Percentiles rank a stretch among this genome's conserved stretches.
Evolutionary conservation across 2,329 filamentous ascomycete genomes (phyloP).

Genomic region (Aspergillus transmontanensis): DNA sequence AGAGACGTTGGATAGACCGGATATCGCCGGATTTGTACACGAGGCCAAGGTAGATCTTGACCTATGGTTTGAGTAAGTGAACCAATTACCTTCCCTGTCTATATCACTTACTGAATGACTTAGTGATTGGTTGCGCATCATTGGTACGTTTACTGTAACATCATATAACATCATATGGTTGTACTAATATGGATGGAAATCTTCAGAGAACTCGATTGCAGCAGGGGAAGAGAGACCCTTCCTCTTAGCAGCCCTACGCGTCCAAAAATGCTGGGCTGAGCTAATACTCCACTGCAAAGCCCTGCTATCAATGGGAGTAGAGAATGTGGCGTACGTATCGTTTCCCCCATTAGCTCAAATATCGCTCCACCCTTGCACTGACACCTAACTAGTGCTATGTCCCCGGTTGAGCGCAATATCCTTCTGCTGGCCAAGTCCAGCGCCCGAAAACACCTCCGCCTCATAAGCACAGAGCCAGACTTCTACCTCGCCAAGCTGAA

Average conservation of each 20-base stretch:
- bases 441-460: slow-evolving; percentile 54
- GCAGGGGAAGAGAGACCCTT: slow-evolving; percentile 38
- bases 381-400: slow-evolving; percentile 46
- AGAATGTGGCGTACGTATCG: slow-evolving; percentile 47
- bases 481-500: slow-evolving; percentile 55
- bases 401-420: slow-evolving; percentile 49
- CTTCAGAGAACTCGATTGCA: slow-evolving; percentile 29
- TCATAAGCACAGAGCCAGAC: slow-evolving; percentile 50
- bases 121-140: slow-evolving; percentile 41
- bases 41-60: slow-evolving; percentile 53
- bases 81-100: too few species aligned
- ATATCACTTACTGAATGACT: slow-evolving; percentile 9
- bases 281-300: slow-evolving; percentile 57
- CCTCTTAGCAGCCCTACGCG: slow-evolving; percentile 50
- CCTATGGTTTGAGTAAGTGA: slow-evolving; percentile 50
- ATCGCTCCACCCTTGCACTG: background rate
- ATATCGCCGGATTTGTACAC: slow-evolving; percentile 45
- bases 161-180: too few species aligned
- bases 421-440: slow-evolving; percentile 54
- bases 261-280: slow-evolving; percentile 58
- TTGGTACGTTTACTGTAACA: slow-evolving; percentile 26
- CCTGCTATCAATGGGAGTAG: slow-evolving; percentile 51
- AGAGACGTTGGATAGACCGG: slow-evolving; percentile 32
- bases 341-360: background rate
- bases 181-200: background rate